Evolutionary conservation across 2,329 filamentous ascomycete species (phyloP), one percentile per base, ranked within the genome.

Genomic region (Stachybotrys elegans): DNA sequence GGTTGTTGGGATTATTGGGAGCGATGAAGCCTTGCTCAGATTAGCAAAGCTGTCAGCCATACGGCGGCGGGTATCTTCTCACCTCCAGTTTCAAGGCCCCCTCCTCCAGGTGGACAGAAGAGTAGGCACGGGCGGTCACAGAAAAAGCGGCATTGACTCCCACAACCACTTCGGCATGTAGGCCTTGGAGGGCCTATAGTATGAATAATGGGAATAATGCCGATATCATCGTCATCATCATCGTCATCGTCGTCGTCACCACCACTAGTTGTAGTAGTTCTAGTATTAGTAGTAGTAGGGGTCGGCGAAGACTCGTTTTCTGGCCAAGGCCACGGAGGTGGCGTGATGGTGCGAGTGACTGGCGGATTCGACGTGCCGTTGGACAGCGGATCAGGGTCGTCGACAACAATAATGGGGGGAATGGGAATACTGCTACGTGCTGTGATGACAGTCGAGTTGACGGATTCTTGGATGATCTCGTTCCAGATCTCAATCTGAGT

Each of bases 281-380:
- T 20, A 5, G 4, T 19, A 20, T 12, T 12, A 12, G 36, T 39
- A 14, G 20, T 39, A 11, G 36, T 22, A 7, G 36, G 36, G 6
- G 20, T 19, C n/a, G 36, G 36, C 8, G 36, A 6, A 4, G 36
- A 21, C 38, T 14, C 43, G 43, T 32, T 44, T 40, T 27, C 47
- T 49, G 16, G 49, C 47, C 16, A 51, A 42, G 12, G 40, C 44
- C 25, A 49, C 34, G 22, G 49, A 42, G 19, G 40, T 43, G 9
- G 47, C 42, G 37, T 49, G 47, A 34, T 45, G 48, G 37, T 49
- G 41, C 7, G 47, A 11, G 19, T 22, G 3, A 22, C 6, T 12
- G 36, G 36, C 13, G 36, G 36, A 4, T 22, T 23, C 36, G 19
- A 13, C 20, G 19, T 22, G n/a, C 31, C 31, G 5, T 22, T 12